Evolutionary conservation across 176 grass and related monocot species (phyloP).

Genomic region (Carex pumila): DNA sequence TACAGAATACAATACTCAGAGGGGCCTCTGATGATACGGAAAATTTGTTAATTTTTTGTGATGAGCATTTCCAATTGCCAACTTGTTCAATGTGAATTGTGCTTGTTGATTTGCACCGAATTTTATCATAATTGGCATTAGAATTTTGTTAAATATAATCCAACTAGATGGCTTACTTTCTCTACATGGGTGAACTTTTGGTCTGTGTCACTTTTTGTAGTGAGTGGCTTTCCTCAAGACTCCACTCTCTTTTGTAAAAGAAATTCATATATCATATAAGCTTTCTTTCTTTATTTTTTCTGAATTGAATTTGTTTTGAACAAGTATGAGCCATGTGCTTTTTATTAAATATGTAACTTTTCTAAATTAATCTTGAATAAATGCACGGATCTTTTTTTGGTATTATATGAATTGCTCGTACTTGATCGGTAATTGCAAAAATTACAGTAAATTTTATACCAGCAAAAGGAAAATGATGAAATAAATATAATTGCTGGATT

Average conservation of each 20-base stretch:
- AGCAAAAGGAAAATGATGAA: background rate
- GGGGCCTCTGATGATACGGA: background rate
- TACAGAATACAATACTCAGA: background rate
- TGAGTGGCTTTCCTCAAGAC: background rate
- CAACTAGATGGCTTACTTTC: background rate
- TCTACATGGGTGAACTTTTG: background rate
- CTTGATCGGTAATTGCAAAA: too few relatives aligned
- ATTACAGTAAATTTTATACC: background rate
- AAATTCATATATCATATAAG: background rate
- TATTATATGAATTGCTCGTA: background rate
- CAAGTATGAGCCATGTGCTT: background rate
- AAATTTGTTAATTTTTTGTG: background rate
- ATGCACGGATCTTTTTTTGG: background rate
- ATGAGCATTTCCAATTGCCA: background rate
- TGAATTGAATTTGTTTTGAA: background rate
- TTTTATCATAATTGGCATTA: background rate
- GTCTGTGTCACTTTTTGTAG: background rate
- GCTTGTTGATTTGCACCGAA: background rate
- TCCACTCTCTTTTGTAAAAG: background rate
- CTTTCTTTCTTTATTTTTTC: background rate
- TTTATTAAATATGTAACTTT: background rate
- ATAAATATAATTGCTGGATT: conserved; percentile 9
- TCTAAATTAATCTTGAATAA: background rate
- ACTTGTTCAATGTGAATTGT: background rate
- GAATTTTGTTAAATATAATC: background rate